Percentiles rank a stretch among this genome's conserved stretches.
Conservation (phyloP, 768 basidiomycete species). For the Calvatia gigantea region DNA sequence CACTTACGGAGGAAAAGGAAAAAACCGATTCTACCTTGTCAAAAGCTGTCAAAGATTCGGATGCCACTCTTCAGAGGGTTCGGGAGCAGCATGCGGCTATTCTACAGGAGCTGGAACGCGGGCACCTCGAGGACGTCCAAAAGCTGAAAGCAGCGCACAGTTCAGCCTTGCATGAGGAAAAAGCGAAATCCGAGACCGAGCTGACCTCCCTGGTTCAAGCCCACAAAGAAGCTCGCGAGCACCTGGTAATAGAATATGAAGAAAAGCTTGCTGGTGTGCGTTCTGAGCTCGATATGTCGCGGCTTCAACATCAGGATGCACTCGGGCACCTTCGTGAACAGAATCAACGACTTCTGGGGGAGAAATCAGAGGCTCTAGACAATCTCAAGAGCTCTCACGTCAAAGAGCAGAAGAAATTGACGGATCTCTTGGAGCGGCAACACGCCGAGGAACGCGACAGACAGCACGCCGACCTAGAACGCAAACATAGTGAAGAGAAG, state of each 20-base stretch:
- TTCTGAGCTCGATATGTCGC: conserved; percentile 33
- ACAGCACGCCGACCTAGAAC: conserved; percentile 1
- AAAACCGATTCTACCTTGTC: conserved; percentile 29
- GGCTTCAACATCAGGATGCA: conserved; percentile 31
- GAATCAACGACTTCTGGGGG: conserved; percentile 24
- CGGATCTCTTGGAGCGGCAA: conserved; percentile 5
- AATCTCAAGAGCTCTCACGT: conserved; percentile 40
- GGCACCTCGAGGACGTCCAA: conserved; percentile 54
- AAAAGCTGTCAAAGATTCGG: conserved; percentile 14
- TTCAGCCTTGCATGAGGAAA: conserved; percentile 29
- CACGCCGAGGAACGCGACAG: background rate
- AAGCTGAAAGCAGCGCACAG: conserved; percentile 48
- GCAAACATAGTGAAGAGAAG: conserved; percentile 30
- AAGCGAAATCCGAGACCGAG: conserved; percentile 24
- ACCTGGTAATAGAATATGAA: conserved; percentile 46
- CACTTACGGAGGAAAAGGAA: conserved; percentile 42
- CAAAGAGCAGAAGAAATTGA: conserved; percentile 30
- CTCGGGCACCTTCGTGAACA: conserved; percentile 35
- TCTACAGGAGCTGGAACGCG: conserved; percentile 51
- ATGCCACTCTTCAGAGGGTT: conserved; percentile 22
- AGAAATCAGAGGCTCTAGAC: conserved; percentile 26
- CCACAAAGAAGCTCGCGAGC: conserved; percentile 38
- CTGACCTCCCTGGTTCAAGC: conserved; percentile 27
- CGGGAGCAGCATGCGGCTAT: conserved; percentile 54
- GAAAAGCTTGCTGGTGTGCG: conserved; percentile 39